A percentile compares a stretch with the other conserved stretches of the same genome.
phyloP scores from a whole-genome alignment of 306 rosid species.

The Fragaria nilgerrensis region DNA sequence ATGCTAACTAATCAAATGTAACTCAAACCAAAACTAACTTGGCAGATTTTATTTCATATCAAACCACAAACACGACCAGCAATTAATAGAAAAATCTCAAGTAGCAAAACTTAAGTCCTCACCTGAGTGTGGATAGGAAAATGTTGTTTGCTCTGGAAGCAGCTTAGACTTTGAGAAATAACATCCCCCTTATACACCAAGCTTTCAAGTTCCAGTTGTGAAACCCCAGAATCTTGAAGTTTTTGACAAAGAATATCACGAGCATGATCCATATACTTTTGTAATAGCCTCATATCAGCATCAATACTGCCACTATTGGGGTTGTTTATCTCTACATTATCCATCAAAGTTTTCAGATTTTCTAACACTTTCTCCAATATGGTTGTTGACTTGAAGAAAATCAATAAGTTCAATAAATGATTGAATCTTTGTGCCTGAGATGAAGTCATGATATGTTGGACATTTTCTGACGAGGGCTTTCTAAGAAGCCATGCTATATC shows the following conservation, averaged over 20 bases:
- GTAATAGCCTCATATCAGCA: conserved; percentile 45
- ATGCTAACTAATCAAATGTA: neutral
- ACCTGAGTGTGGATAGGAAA: conserved; percentile 53
- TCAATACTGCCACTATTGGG: conserved; percentile 31
- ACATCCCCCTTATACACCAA: conserved; percentile 35
- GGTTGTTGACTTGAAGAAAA: conserved; percentile 52
- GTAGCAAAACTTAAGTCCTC: conserved; percentile 20
- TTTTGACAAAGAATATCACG: conserved; percentile 44
- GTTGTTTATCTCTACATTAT: conserved; percentile 31
- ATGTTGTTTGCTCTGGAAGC: conserved; percentile 32
- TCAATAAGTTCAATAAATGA: conserved; percentile 64
- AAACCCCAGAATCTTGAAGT: conserved; percentile 28
- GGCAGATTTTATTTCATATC: neutral
- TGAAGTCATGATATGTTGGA: conserved; percentile 48
- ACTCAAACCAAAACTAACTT: neutral
- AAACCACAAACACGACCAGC: neutral
- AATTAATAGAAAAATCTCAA: conserved; percentile 2
- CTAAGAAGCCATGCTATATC: conserved; percentile 93
- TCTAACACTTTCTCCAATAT: conserved; percentile 69
- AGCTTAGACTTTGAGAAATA: conserved; percentile 36
- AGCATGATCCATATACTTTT: conserved; percentile 46
- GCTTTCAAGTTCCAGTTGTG: conserved; percentile 8
- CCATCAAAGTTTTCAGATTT: conserved; percentile 47
- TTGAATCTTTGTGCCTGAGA: conserved; percentile 72
- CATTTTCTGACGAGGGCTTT: conserved; percentile 56